Evolutionary conservation across 2,329 filamentous ascomycete genomes (phyloP), one percentile per base, ranked within the genome.

Genomic region (Fusarium sambucinum): DNA sequence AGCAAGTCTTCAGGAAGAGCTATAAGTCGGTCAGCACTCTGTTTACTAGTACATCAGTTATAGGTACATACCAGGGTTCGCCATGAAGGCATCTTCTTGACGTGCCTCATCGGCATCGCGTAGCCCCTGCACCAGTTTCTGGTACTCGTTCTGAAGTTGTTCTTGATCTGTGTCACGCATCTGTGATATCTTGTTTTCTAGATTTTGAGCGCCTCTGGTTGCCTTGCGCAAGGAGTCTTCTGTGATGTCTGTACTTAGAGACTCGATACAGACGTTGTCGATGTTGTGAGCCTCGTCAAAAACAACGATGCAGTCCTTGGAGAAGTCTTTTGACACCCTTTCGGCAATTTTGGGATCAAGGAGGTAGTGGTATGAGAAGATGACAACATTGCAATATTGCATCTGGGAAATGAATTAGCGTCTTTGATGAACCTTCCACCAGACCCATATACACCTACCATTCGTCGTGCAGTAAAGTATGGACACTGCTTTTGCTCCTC

Each of bases 261-360:
- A 95, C 77, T 99, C 96, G 71, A 99, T 99, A 78, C 96, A 99
- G 61, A 99, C 96, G 77, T 99, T 99, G 85, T 99, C 96, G 73
- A 99, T 99, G 76, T 99, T 99, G 82, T 99, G 96, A 16, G 96
- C 96, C 79, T 99, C 96, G 75, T 99, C 96, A 70, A 99, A 99
- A 5, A 99, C 96, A 21, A 99, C 93, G 53, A 99, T 99, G 78
- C 94, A 97, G 78, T 99, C 96, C 73, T 97, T 97, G 0, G 96
- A 97, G 13, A 99, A 87, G 75, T 99, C 96, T 78, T 92, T 94
- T 1, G 96, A 98, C 3, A 98, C 94, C 59, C 95, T 82, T 77
- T 99, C 96, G 14, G 96, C 96, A 74, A 99, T 99, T 78, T 99
- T 99, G 4, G 96, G 96, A 74, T 99, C 96, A 17, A 99, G 87